A percentile compares a stretch with the other conserved stretches of the same genome.
Conservation (phyloP, 2,329 filamentous ascomycete genomes). For the Leptographium procerum region DNA sequence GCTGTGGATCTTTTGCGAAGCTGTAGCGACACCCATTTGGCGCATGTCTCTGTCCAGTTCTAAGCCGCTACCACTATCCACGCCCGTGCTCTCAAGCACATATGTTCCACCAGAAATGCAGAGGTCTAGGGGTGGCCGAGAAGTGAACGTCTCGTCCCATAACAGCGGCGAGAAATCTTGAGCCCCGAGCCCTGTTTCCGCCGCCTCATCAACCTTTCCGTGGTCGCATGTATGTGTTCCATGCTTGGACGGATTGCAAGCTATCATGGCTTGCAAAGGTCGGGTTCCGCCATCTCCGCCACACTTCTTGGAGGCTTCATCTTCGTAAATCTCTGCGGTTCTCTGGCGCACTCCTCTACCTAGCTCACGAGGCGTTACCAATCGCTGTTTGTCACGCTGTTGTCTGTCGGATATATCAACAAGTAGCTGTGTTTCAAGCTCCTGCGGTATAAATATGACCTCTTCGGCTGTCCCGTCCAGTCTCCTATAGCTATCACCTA, state of each 20-base stretch:
- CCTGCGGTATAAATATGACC: slow-evolving; percentile 33
- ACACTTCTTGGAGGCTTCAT: not conserved
- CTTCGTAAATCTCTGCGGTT: not conserved
- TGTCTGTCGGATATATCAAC: slow-evolving; percentile 26
- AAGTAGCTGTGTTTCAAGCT: slow-evolving; percentile 39
- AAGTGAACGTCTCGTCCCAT: not conserved
- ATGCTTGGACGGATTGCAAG: slow-evolving; percentile 25
- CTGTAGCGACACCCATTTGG: not conserved
- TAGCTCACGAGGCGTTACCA: not conserved
- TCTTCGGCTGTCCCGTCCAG: slow-evolving; percentile 2
- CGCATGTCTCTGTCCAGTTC: not conserved
- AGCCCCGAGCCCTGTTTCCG: not conserved
- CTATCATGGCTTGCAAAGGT: slow-evolving; percentile 29
- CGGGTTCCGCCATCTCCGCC: not conserved
- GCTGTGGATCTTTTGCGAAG: not conserved
- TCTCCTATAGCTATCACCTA: not conserved
- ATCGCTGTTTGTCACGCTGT: not conserved
- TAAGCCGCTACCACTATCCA: not conserved
- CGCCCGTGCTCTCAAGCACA: not conserved
- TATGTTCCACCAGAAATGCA: no score
- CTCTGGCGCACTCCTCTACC: not conserved
- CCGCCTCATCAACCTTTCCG: not conserved
- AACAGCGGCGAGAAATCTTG: not conserved
- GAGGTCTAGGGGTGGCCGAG: not conserved
- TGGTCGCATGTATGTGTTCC: slow-evolving; percentile 4